Percentiles rank a stretch among this genome's conserved stretches.
Evolutionary conservation across 495 filamentous ascomycete genomes (phyloP).

Genomic region (Penicillium crystallinum): DNA sequence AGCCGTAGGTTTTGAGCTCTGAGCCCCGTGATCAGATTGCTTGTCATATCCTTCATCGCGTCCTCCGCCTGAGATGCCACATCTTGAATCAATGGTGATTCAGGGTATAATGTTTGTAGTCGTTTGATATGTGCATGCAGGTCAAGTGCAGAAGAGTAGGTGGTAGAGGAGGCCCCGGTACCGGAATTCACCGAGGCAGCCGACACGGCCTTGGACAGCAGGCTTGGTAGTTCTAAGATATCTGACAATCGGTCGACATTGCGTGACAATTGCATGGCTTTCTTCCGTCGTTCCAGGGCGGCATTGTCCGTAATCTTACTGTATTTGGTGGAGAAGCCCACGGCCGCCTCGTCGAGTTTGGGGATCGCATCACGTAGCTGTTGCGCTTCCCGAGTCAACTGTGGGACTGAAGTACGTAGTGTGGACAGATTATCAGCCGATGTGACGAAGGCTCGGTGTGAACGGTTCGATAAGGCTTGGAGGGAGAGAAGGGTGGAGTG

Average conservation of each 20-base stretch:
- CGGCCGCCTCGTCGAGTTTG: conserved; percentile 69
- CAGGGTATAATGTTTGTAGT: conserved; percentile 73
- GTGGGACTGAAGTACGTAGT: conserved; percentile 60
- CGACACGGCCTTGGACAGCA: conserved; percentile 72
- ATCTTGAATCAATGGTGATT: conserved; percentile 66
- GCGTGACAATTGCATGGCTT: conserved; percentile 76
- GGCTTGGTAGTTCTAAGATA: conserved; percentile 82
- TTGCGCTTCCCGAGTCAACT: conserved; percentile 57
- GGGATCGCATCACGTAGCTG: conserved; percentile 69
- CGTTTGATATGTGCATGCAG: conserved; percentile 90
- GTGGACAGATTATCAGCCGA: conserved; percentile 73
- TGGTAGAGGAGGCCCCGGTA: conserved; percentile 52
- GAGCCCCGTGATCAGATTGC: conserved; percentile 73
- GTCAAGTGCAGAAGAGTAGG: conserved; percentile 87
- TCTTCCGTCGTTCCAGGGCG: conserved; percentile 68
- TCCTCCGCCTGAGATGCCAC: conserved; percentile 76
- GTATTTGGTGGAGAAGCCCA: conserved; percentile 79
- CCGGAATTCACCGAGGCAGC: conserved; percentile 48
- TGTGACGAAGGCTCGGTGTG: conserved; percentile 79
- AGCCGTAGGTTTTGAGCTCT: conserved; percentile 77
- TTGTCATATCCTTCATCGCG: conserved; percentile 84
- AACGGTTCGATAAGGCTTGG: conserved; percentile 84
- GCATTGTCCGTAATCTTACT: conserved; percentile 68
- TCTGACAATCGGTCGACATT: conserved; percentile 89
- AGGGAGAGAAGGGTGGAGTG: conserved; percentile 82